A percentile compares a stretch with the other conserved stretches of the same genome.
Conservation (phyloP, 2,329 filamentous ascomycete species). For the Fusarium concolor region DNA sequence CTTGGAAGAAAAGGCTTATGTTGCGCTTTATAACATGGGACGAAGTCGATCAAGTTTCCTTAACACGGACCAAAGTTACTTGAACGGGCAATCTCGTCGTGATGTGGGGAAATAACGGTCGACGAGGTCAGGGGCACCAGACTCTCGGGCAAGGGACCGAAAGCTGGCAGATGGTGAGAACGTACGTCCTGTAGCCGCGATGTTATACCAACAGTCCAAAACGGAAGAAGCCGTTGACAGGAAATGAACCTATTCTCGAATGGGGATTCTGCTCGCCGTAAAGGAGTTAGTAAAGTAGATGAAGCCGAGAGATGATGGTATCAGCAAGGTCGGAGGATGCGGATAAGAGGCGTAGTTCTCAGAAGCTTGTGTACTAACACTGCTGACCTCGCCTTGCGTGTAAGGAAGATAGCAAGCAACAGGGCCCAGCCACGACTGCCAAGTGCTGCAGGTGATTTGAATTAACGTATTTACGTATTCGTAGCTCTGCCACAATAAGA, state of each 20-base stretch:
- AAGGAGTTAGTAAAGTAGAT: slow-evolving; percentile 32
- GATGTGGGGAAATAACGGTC: slow-evolving; percentile 39
- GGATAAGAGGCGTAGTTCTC: slow-evolving; percentile 25
- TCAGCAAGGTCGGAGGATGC: slow-evolving; percentile 20
- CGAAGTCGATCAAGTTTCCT: slow-evolving; percentile 43
- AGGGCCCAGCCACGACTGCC: neutral
- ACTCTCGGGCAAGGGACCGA: slow-evolving; percentile 34
- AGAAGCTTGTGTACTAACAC: neutral
- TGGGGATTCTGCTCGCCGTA: slow-evolving; percentile 25
- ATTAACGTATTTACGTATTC: neutral
- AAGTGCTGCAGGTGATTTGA: slow-evolving; percentile 1
- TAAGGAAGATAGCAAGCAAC: slow-evolving; percentile 6
- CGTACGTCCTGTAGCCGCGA: neutral
- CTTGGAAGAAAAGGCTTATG: slow-evolving; percentile 32
- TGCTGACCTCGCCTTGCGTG: neutral
- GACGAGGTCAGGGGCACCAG: slow-evolving; percentile 34
- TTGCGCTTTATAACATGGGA: slow-evolving; percentile 39
- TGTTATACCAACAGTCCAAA: slow-evolving; percentile 23
- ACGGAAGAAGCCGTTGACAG: slow-evolving; percentile 29
- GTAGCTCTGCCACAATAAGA: slow-evolving; percentile 1
- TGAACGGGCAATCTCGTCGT: slow-evolving; percentile 46
- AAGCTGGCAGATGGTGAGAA: slow-evolving; percentile 26
- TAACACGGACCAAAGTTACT: slow-evolving; percentile 43
- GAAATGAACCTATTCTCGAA: slow-evolving; percentile 33
- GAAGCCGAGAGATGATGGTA: slow-evolving; percentile 22